Conservation (phyloP, 202 grass and related monocot species). For the Zizania palustris region DNA sequence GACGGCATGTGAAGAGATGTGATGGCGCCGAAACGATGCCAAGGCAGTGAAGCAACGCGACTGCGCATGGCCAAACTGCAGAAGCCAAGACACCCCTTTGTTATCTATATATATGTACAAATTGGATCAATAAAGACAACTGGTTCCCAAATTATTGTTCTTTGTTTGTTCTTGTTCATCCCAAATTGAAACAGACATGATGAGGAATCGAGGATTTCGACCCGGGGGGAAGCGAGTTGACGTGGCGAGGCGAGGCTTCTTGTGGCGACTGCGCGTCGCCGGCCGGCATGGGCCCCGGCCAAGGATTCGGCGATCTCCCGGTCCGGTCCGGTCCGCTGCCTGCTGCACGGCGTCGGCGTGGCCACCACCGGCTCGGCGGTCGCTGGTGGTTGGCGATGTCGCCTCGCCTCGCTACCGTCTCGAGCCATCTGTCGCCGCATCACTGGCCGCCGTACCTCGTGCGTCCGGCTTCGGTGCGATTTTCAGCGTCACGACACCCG, state of each 20-base stretch:
- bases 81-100: too few relatives aligned
- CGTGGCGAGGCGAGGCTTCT: background rate
- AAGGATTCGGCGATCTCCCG: background rate
- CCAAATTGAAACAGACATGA: too few relatives aligned
- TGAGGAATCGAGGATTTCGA: background rate
- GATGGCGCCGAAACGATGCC: too few relatives aligned
- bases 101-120: too few relatives aligned
- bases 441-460: background rate
- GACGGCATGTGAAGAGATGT: too few relatives aligned
- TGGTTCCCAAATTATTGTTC: too few relatives aligned
- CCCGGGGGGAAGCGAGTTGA: background rate
- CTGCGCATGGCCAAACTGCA: too few relatives aligned
- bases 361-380: background rate
- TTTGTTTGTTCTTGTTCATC: too few relatives aligned
- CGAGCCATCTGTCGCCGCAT: background rate
- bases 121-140: too few relatives aligned
- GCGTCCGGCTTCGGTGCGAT: background rate
- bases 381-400: conserved; percentile 12
- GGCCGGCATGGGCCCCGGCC: background rate
- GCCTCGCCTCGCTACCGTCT: background rate
- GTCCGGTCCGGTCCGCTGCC: background rate
- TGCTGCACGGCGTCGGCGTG: background rate
- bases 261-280: background rate
- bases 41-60: too few relatives aligned
- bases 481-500: background rate